Evolutionary conservation across 2,329 filamentous ascomycete species (phyloP), one percentile per base, ranked within the genome.

Genomic region (Calonectria pseudoturangicola): DNA sequence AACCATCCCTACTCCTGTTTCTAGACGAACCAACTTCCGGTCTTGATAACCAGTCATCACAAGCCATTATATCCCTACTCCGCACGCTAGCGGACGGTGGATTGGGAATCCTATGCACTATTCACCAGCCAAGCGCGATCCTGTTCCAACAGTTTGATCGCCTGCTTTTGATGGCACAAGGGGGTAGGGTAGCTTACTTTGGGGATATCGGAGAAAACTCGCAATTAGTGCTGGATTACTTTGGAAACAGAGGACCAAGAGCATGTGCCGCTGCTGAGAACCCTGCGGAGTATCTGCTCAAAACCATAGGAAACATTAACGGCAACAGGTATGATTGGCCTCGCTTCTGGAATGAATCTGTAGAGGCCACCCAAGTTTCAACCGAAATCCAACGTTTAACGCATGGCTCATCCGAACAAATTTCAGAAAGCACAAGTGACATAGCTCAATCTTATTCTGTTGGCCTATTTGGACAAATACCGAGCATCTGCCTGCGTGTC

Each of bases 31-130:
- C 89, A 62, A 85, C 89, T 75, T 76, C 86, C 16, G 90, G 90
- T 71, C 86, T 92, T 16, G 90, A 92, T 78, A 86, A 84, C 1
- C 87, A 91, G 86, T 91, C 89, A 41, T 92, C 92, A 7, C 94
- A 92, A 86, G 93, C 93, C 79, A 94, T 94, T 70, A 89, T 93
- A 18, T 90, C 92, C 30, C 92, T 94, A 82, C 85, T 95, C 10
- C 89, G 90, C 66, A 94, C 94, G 75, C 86, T 93, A 83, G 82
- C 4, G 87, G 87, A 4, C 87, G 89, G 75, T 86, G 88, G 15
- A 84, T 89, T 15, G 79, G 89, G 0, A 87, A 87, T 66, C 89
- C 88, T 4, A 89, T 89, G 45, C 88, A 89, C 75, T 5, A 33
- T 33, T 5, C 30, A 33, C 9, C 30, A 33, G 30, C 30, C 88